Base-by-base conservation (phyloP, 148 eudicot species). In the Rhododendron griersonianum region DNA sequence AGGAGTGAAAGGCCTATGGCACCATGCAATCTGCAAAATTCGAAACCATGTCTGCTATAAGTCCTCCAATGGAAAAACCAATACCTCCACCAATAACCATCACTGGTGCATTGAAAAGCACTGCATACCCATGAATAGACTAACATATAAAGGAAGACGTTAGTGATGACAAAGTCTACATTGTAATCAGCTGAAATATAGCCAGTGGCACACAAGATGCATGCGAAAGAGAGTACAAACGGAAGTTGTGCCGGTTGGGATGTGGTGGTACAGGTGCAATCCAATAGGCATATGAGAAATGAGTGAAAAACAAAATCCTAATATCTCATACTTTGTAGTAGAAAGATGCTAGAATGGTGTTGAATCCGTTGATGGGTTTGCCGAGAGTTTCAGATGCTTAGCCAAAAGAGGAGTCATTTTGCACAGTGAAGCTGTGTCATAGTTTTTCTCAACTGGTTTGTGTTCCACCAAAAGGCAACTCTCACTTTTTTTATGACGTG, bases 1-100 rank as follows among this genome's bases (percentile, higher is more conserved):
- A 10, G 45, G 53, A 67, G 74, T 4, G 41, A 5, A 2, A 51
- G 48, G 45, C 45, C 63, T 84, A 73, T 84, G 45, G 79, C 79
- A 65, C 65, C 47, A 30, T 45, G 51, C 3, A 69, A 71, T 61
- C 85, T 84, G 80, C 80, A 84, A 69, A 84, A 48, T 84, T 47
- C 16, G 15, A n/a, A 33, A 19, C 35, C 79, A 71, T 1, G 33
- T 25, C 78, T 33, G 63, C 63, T 19, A 4, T 84, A 14, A 84
- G 85, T 71, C 59, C 63, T 59, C 16, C 50, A 35, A 14, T 11
- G 28, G n/a, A 16, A 35, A 82, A 47, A 15, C 50, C n/a, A 82
- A 13, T 59, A 18, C 63, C 55, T 21, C 21, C 35, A 11, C 9
- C 19, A 23, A 39, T n/a, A 59, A 82, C 11, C 69, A 59, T 81